Base-by-base conservation (phyloP, 768 basidiomycete genomes). In the Pholiota microspora region DNA sequence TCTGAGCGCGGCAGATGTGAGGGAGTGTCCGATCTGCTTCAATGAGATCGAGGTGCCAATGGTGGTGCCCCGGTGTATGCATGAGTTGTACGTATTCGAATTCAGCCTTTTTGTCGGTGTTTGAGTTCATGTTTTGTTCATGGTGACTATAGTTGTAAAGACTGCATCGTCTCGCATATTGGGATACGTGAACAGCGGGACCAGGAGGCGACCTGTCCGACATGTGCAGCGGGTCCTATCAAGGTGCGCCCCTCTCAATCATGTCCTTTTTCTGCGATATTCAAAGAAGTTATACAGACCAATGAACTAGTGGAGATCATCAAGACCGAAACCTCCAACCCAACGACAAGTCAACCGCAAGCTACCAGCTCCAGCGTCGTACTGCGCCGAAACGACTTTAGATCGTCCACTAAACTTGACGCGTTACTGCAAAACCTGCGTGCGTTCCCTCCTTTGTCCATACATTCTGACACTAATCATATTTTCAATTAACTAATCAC, bases 401-500 rank as follows among this genome's bases (percentile, higher is more conserved):
- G 83, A 34, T 89, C 92, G 3, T 94, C 92, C 7, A 97, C 95
- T 0, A 98, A 98, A 69, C 75, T 98, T 2, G 82, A 94, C 51
- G 94, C 94, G 1, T 72, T 98, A 24, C 69, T 91, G 7, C 77
- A 82, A 54, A 81, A 87, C 65, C 78, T 98, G 4, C 78, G 91
- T 83, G 65, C 50, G 76, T 74, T 5, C n/a, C 53, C 23, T 25
- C 18, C 40, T 23, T 21, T 23, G n/a, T 27, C 13, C 36, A 23
- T 12, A 25, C n/a, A 16, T 35, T 47, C 13, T 28, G 53, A n/a
- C 8, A n/a, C 8, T n/a, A n/a, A n/a, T n/a, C n/a, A n/a, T n/a
- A n/a, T n/a, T n/a, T n/a, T n/a, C n/a, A n/a, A n/a, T n/a, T n/a
- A n/a, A n/a, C n/a, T n/a, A n/a, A n/a, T n/a, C n/a, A n/a, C n/a